Base-by-base conservation (phyloP, 2,329 filamentous ascomycete species). In the Aspergillus tamarii region DNA sequence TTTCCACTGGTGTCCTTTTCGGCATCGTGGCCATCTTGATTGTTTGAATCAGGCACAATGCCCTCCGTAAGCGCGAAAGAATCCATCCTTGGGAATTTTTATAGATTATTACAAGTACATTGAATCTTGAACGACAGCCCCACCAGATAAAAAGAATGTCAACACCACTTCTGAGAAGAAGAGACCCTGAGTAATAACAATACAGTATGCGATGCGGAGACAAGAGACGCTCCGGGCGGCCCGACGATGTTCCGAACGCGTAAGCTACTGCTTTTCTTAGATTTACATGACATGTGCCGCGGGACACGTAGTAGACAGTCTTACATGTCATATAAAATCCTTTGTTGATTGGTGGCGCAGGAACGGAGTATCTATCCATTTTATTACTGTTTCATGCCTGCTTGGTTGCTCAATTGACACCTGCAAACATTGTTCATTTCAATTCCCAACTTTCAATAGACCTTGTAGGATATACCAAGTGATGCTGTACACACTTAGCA, bases 51-150 rank as follows among this genome's bases (percentile, higher is more conserved):
- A 61, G 76, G 72, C 54, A 76, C 70, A 61, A 78, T 74, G 66
- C 74, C 72, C 69, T 81, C 81, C 55, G 77, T 77, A 43, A 80
- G 74, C 41, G 77, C 78, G 60, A 82, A 78, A 36, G 76, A 74
- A 68, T 83, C 81, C 81, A 83, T 83, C 57, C 67, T 68, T 62
- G 53, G 45, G 32, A 58, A 39, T 28, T 46, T 53, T n/a, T 41
- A 52, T 30, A 36, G 19, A 43, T 30, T 32, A 58, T 26, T 52
- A 46, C 58, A 57, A 41, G 23, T 62, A 55, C 23, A 36, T 45
- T 41, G 46, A 57, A 54, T 32, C 64, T 48, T 68, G 65, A 71
- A 57, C 43, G 39, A 39, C 62, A 56, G 26, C 65, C 50, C 59
- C 73, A 70, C 73, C 72, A 74, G 69, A 67, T 64, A 55, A 66